Percentiles rank a stretch among this genome's conserved stretches.
Conservation (phyloP, 2,329 filamentous ascomycete genomes). For the Colletotrichum siamense region DNA sequence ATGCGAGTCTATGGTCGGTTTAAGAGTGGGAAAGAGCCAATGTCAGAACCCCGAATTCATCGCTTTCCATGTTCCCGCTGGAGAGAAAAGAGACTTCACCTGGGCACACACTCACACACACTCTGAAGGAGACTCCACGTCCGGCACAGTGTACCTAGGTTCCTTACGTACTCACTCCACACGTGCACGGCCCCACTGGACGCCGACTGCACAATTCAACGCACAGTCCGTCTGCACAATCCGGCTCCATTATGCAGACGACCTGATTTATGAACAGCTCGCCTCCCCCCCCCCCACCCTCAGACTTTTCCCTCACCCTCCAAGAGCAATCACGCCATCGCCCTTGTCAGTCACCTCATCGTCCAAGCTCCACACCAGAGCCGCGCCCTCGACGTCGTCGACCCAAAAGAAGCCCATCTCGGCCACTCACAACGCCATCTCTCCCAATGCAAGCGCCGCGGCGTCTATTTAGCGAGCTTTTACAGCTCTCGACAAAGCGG, state of each 20-base stretch:
- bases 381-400: conserved; percentile 20
- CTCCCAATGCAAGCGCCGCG: conserved; percentile 19
- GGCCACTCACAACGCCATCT: not conserved
- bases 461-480: conserved; percentile 20
- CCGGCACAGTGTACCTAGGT: not conserved
- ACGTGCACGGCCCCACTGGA: not conserved
- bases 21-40: not conserved
- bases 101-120: not conserved
- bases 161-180: not conserved
- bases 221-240: not conserved
- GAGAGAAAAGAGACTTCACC: not conserved
- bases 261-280: not conserved
- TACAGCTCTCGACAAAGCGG: conserved; percentile 14
- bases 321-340: conserved; percentile 21
- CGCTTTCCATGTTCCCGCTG: not conserved
- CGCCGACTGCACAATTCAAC: not conserved
- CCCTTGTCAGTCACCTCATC: conserved; percentile 19
- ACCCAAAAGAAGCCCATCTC: conserved; percentile 17
- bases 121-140: not conserved
- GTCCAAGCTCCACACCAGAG: conserved; percentile 23
- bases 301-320: conserved; percentile 2
- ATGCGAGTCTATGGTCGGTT: not conserved
- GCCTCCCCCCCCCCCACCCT: not conserved
- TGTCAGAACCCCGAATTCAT: not conserved
- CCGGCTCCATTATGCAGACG: not conserved